phyloP scores from a whole-genome alignment of 768 basidiomycete species.

The Termitomyces sp. region DNA sequence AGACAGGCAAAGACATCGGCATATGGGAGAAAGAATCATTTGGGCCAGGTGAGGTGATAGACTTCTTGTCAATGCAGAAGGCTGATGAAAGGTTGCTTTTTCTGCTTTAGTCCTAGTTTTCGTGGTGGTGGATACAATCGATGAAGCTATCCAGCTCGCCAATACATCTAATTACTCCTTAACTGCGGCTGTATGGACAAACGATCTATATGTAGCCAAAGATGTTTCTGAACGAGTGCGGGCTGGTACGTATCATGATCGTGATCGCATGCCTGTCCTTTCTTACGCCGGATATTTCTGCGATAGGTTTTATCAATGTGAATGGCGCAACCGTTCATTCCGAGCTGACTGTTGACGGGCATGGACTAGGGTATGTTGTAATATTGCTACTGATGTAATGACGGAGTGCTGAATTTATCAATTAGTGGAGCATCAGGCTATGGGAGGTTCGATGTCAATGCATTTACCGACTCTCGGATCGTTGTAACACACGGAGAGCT shows the following conservation, averaged over 20 bases:
- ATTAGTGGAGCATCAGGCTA: conserved; percentile 45
- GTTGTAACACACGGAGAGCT: conserved; percentile 38
- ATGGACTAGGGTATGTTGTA: conserved; percentile 46
- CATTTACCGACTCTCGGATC: conserved; percentile 43
- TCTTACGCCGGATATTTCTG: neutral
- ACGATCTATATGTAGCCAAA: conserved; percentile 38
- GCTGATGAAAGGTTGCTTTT: no score
- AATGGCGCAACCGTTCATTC: conserved; percentile 50
- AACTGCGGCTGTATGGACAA: conserved; percentile 48
- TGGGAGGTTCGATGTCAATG: conserved; percentile 46
- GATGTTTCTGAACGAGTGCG: conserved; percentile 45
- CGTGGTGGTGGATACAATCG: conserved; percentile 39
- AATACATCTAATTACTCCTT: conserved; percentile 53
- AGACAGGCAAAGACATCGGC: conserved; percentile 37
- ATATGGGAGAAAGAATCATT: conserved; percentile 60
- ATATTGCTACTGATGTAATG: conserved; percentile 4
- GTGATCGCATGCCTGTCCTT: no score
- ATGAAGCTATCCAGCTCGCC: conserved; percentile 54
- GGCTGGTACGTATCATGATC: conserved; percentile 30
- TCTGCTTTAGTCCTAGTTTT: conserved; percentile 39
- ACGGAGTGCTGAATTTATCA: neutral
- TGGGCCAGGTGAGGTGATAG: conserved; percentile 41
- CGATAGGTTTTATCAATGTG: conserved; percentile 47
- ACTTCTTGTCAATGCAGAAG: no score
- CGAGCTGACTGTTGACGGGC: conserved; percentile 32